Evolutionary conservation across 1,284 basidiomycete species (phyloP).

Genomic region (Cryptococcus wingfieldii): DNA sequence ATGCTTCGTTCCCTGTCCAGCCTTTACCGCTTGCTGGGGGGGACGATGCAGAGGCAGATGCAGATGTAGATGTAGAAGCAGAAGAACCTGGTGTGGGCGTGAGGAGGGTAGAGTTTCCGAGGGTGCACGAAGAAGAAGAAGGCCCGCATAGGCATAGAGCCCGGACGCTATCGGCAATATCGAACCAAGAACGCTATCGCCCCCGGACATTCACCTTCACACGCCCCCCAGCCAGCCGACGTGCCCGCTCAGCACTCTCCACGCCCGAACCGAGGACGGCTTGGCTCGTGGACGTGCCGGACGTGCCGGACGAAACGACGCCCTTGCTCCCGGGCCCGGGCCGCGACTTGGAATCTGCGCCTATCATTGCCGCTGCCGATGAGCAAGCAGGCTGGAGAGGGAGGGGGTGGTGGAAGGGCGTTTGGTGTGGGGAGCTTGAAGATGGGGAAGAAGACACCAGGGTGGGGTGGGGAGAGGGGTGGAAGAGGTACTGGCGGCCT

Average conservation of each 20-base stretch:
- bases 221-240: not conserved
- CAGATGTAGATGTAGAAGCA: not conserved
- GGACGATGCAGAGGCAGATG: not conserved
- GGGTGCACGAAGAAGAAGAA: not conserved
- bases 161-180: constrained; percentile 18
- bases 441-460: constrained; percentile 13
- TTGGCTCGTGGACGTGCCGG: too few species aligned
- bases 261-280: constrained; percentile 1
- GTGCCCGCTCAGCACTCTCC: constrained; percentile 1
- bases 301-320: constrained; percentile 25
- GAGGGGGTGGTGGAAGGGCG: constrained; percentile 24
- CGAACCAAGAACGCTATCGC: not conserved
- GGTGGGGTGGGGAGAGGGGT: constrained; percentile 19
- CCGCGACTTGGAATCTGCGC: not conserved
- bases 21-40: not conserved
- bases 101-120: not conserved
- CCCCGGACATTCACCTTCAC: constrained; percentile 7
- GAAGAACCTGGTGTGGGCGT: not conserved
- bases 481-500: constrained; percentile 37
- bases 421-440: constrained; percentile 32
- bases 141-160: constrained; percentile 14
- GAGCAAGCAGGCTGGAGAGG: not conserved
- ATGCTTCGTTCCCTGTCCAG: constrained; percentile 23
- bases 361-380: not conserved
- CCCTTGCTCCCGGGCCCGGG: constrained; percentile 14